phyloP scores from a whole-genome alignment of 768 basidiomycete genomes.

The Rhodotorula diobovata region DNA sequence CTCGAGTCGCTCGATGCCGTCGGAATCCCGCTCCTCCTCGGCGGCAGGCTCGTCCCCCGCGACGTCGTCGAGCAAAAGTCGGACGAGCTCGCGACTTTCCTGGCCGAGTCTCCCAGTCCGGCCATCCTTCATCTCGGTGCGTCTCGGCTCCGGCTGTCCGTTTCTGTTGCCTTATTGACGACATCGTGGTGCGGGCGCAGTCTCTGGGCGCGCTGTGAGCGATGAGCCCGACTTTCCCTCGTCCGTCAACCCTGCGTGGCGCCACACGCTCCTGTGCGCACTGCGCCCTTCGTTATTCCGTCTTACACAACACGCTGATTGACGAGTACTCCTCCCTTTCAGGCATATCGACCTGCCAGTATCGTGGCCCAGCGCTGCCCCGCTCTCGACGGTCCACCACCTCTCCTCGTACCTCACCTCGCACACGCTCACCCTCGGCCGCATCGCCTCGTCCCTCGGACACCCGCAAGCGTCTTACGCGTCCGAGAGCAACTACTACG shows the following conservation, averaged over 20 bases:
- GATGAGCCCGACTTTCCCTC: conserved; percentile 6
- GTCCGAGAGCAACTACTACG: conserved; percentile 12
- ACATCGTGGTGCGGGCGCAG: not conserved
- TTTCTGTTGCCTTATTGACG: not conserved
- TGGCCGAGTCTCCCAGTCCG: not conserved
- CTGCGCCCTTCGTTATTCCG: not conserved
- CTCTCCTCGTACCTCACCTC: conserved; percentile 6
- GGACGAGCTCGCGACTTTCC: conserved; percentile 3
- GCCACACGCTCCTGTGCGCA: conserved; percentile 6
- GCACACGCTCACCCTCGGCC: conserved; percentile 15
- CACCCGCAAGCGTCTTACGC: conserved; percentile 2
- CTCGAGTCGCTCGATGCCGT: conserved; percentile 12
- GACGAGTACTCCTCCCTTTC: not conserved
- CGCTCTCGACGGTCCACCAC: not conserved
- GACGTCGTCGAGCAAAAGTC: conserved; percentile 14
- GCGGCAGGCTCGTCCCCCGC: conserved; percentile 10
- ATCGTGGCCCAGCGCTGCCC: not conserved
- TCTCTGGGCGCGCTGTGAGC: conserved; percentile 8
- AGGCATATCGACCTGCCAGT: conserved; percentile 23
- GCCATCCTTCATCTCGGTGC: conserved; percentile 21
- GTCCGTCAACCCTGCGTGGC: conserved; percentile 20
- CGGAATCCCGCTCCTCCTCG: conserved; percentile 15
- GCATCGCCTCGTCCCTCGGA: conserved; percentile 1
- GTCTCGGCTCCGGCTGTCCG: not conserved
- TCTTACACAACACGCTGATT: no score